phyloP scores from a whole-genome alignment of 163 green algal species.

The Scenedesmus sp. region DNA sequence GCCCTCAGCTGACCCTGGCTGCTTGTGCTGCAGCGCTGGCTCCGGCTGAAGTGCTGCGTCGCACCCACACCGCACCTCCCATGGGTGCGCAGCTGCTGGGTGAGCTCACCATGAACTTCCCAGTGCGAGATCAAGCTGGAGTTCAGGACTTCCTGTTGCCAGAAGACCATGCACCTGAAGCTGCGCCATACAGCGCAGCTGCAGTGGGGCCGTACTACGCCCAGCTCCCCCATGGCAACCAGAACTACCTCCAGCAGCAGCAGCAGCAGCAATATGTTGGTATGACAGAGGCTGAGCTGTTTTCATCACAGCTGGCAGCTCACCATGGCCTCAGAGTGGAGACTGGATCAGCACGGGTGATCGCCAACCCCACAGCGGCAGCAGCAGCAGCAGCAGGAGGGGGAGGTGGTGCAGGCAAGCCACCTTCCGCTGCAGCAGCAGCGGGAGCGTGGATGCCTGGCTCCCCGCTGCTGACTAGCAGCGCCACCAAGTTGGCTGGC shows the following conservation, averaged over 20 bases:
- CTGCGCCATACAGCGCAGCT: background rate
- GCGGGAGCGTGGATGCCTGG: background rate
- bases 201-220: background rate
- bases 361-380: background rate
- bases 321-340: background rate
- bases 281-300: constrained; percentile 18
- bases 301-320: background rate
- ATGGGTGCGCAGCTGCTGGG: constrained; percentile 6
- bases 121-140: background rate
- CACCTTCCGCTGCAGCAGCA: too few species aligned
- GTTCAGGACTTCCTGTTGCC: constrained; percentile 21
- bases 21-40: background rate
- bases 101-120: background rate
- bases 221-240: background rate
- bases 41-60: background rate
- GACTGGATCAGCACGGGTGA: background rate
- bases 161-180: constrained; percentile 3
- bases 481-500: background rate
- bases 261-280: background rate
- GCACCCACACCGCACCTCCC: constrained; percentile 16
- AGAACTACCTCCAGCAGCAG: background rate
- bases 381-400: background rate
- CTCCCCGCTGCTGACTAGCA: background rate
- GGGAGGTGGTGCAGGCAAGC: background rate
- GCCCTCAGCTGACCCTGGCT: background rate